These are phyloP conservation scores for Russula sp. DNA, from an alignment of 768 basidiomycete species.

Conservation along the genomic window DNA sequence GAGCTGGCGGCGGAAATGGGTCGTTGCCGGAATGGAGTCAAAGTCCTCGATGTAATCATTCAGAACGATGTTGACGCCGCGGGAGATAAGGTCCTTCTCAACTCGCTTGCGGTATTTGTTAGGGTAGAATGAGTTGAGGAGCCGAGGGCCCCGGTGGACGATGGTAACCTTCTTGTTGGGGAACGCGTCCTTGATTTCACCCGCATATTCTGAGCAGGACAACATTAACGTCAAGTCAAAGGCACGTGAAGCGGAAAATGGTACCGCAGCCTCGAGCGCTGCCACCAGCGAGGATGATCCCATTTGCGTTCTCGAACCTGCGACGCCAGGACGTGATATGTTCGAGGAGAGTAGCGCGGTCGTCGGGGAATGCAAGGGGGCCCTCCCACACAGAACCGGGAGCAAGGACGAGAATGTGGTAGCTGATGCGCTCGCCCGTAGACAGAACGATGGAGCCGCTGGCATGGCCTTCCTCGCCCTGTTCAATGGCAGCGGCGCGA, in stretches of 20 bases:
- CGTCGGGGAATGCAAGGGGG: slow-evolving; percentile 35
- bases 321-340: slow-evolving; percentile 27
- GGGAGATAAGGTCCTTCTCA: slow-evolving; percentile 34
- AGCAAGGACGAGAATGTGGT: slow-evolving; percentile 19
- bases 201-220: slow-evolving; percentile 33
- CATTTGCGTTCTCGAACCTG: slow-evolving; percentile 26
- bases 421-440: slow-evolving; percentile 12
- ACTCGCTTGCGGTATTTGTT: slow-evolving; percentile 43
- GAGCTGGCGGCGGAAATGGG: slow-evolving; percentile 43
- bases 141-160: slow-evolving; percentile 45
- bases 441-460: slow-evolving; percentile 9
- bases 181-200: slow-evolving; percentile 38
- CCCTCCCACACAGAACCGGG: slow-evolving; percentile 16
- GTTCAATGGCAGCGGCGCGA: slow-evolving; percentile 12
- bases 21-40: slow-evolving; percentile 35
- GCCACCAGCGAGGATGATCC: slow-evolving; percentile 32
- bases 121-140: slow-evolving; percentile 52
- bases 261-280: slow-evolving; percentile 38
- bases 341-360: slow-evolving; percentile 21
- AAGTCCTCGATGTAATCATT: slow-evolving; percentile 41
- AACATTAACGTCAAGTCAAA: not conserved
- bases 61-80: slow-evolving; percentile 45
- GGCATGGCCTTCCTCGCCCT: not conserved
- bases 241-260: slow-evolving; percentile 1
- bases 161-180: slow-evolving; percentile 50